Conservation (phyloP, 495 filamentous ascomycete genomes). For the Tuber magnatum region DNA sequence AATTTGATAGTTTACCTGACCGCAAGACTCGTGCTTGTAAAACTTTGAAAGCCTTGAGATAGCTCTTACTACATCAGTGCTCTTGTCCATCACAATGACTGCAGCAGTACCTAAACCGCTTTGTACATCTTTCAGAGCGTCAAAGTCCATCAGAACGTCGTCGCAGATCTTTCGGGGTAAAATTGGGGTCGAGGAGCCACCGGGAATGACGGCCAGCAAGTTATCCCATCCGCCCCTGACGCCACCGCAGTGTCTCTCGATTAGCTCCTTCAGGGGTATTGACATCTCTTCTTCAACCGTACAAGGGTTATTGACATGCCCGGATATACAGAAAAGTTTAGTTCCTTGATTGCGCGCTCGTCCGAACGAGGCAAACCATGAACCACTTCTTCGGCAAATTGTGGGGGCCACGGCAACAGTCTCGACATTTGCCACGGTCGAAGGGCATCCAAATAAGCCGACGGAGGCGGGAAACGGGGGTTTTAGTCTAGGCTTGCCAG, state of each 20-base stretch:
- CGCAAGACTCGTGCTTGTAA: slow-evolving; percentile 97
- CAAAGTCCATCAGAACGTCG: slow-evolving; percentile 97
- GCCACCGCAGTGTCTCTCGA: slow-evolving; percentile 95
- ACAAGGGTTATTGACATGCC: slow-evolving; percentile 95
- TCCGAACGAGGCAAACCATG: slow-evolving; percentile 87
- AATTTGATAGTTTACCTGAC: slow-evolving; percentile 49
- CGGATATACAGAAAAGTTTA: slow-evolving; percentile 97
- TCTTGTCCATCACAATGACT: slow-evolving; percentile 98
- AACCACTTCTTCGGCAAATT: slow-evolving; percentile 84
- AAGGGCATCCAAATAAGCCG: slow-evolving; percentile 94
- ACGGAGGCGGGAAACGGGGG: slow-evolving; percentile 96
- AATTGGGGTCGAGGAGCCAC: slow-evolving; percentile 92
- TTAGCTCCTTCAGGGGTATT: slow-evolving; percentile 86
- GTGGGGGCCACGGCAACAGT: slow-evolving; percentile 92
- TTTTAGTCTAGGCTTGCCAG: slow-evolving; percentile 96
- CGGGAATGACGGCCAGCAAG: slow-evolving; percentile 86
- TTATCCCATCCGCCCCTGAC: slow-evolving; percentile 98
- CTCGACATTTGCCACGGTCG: slow-evolving; percentile 96
- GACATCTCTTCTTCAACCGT: slow-evolving; percentile 99
- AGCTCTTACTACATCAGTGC: slow-evolving; percentile 84
- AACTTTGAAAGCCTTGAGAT: slow-evolving; percentile 89
- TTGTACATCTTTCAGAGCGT: slow-evolving; percentile 94
- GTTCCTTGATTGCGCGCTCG: slow-evolving; percentile 93
- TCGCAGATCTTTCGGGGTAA: slow-evolving; percentile 80
- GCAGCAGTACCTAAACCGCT: slow-evolving; percentile 96